Evolutionary conservation across 2,329 filamentous ascomycete genomes (phyloP).

Genomic region (Fusarium sp.): DNA sequence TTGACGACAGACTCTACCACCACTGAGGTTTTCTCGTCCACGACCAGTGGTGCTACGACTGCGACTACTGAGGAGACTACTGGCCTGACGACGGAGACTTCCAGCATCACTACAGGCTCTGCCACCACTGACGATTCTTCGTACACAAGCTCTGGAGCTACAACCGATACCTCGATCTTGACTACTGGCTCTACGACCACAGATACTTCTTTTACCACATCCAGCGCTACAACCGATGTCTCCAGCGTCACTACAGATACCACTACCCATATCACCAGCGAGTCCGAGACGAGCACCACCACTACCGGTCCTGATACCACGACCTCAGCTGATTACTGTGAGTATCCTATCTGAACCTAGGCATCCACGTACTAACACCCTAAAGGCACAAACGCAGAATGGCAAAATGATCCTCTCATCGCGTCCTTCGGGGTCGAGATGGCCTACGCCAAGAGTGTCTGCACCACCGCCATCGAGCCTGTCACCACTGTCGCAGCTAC

Average conservation of each 20-base stretch:
- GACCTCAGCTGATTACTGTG: neutral
- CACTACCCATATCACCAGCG: too few relatives aligned
- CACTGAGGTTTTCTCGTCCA: neutral
- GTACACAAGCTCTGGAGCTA: neutral
- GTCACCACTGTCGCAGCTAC: slow-evolving; percentile 11
- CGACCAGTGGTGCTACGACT: neutral
- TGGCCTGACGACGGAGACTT: neutral
- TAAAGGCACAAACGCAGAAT: slow-evolving; percentile 5
- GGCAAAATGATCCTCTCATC: slow-evolving; percentile 22
- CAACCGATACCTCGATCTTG: neutral
- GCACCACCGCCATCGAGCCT: slow-evolving; percentile 16
- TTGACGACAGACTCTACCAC: neutral
- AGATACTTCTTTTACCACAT: neutral
- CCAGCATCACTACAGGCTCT: neutral
- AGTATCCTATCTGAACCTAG: too few relatives aligned
- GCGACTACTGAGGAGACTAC: neutral
- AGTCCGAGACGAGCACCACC: neutral
- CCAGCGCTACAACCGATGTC: too few relatives aligned
- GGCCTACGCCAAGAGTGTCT: slow-evolving; percentile 8
- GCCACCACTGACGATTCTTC: neutral
- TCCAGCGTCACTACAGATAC: neutral
- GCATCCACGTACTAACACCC: neutral
- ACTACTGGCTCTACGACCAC: neutral
- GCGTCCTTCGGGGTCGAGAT: neutral
- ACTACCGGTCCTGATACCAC: neutral